Conservation (phyloP, 2,329 filamentous ascomycete genomes). For the Xylariaceae sp. region DNA sequence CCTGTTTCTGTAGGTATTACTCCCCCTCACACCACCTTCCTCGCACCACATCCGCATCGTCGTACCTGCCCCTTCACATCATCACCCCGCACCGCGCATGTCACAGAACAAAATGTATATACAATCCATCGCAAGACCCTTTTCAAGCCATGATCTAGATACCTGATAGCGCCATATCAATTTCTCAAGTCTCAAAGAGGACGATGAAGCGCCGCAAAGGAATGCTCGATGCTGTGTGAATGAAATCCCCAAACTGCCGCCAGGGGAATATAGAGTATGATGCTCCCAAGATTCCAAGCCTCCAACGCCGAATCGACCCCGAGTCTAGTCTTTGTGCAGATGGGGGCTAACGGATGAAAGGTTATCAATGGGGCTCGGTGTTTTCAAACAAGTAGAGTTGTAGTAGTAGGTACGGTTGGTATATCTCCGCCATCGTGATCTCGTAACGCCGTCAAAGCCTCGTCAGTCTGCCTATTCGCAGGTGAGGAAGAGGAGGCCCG, state of each 20-base stretch:
- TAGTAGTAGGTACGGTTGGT: constrained; percentile 17
- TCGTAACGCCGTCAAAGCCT: constrained; percentile 28
- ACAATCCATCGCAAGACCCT: no score
- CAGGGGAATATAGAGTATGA: constrained; percentile 1
- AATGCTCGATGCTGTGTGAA: no score
- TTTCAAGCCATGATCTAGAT: no score
- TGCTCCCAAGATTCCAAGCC: background rate
- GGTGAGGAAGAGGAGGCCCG: constrained; percentile 16
- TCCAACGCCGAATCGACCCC: background rate
- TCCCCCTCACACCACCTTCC: constrained; percentile 12
- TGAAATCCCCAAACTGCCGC: no score
- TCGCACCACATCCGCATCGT: background rate
- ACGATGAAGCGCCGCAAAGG: no score
- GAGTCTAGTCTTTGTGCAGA: background rate
- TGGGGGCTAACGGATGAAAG: no score
- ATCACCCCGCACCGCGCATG: no score
- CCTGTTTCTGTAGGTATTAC: constrained; percentile 27
- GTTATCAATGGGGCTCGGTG: background rate
- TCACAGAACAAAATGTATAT: no score
- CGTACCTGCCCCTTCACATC: no score
- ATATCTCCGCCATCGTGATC: constrained; percentile 27
- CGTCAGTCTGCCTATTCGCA: constrained; percentile 10
- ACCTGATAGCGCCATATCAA: no score
- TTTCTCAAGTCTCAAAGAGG: no score
- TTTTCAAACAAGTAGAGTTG: background rate